Percentiles rank a stretch among this genome's conserved stretches.
phyloP scores from a whole-genome alignment of 257 asterid species.

The Solanum sejunctum region DNA sequence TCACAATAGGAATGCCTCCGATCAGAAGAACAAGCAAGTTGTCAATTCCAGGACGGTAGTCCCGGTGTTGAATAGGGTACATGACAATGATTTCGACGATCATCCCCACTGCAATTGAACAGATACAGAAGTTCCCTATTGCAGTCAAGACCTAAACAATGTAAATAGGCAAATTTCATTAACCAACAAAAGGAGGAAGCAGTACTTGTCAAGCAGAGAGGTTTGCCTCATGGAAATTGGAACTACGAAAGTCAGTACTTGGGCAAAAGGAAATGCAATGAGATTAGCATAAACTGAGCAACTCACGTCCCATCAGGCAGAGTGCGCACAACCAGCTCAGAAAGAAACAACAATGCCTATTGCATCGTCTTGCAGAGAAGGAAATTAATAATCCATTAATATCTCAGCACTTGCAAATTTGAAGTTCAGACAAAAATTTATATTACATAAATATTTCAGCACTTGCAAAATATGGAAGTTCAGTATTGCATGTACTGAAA shows the following conservation, averaged over 20 bases:
- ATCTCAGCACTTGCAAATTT: no score
- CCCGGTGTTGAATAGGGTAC: constrained; percentile 84
- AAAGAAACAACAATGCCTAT: not conserved
- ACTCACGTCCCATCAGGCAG: not conserved
- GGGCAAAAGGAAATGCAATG: not conserved
- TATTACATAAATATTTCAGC: no score
- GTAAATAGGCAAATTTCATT: not conserved
- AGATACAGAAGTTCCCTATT: constrained; percentile 90
- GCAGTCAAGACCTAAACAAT: constrained; percentile 75
- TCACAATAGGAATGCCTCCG: no score
- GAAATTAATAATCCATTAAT: no score
- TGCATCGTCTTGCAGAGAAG: no score
- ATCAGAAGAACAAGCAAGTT: constrained; percentile 37
- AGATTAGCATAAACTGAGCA: not conserved
- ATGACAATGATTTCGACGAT: constrained; percentile 70
- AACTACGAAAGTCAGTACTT: not conserved
- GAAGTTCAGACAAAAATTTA: no score
- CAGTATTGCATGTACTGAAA: no score
- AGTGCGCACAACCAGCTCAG: not conserved
- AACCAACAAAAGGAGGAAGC: not conserved
- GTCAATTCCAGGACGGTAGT: constrained; percentile 88
- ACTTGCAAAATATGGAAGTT: no score
- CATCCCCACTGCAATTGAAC: constrained; percentile 93
- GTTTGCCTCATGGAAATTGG: not conserved
- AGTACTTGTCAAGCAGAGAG: not conserved